phyloP scores from a whole-genome alignment of 768 basidiomycete genomes.

The Rickenella mellea region DNA sequence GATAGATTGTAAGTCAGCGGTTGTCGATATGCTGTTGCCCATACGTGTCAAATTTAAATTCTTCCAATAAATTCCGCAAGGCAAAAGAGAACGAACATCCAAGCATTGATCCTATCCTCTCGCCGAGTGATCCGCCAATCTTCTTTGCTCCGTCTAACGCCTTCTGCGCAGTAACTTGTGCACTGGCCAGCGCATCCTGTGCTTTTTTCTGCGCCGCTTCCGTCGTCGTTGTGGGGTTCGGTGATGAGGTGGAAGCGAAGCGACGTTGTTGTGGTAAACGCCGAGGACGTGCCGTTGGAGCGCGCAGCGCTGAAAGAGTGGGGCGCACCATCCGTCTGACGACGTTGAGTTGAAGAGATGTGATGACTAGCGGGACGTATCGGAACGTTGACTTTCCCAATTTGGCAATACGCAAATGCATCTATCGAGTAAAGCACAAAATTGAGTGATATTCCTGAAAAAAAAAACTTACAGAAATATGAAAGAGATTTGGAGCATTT shows the following conservation, averaged over 20 bases:
- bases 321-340: not conserved
- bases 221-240: conserved; percentile 27
- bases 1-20: conserved; percentile 72
- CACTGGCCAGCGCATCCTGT: conserved; percentile 51
- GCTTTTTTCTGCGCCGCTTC: conserved; percentile 59
- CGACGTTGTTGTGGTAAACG: conserved; percentile 18
- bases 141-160: conserved; percentile 42
- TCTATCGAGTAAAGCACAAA: no score
- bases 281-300: not conserved
- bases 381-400: no score
- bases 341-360: no score
- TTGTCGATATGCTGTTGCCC: conserved; percentile 56
- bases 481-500: no score
- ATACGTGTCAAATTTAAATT: not conserved
- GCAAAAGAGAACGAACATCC: conserved; percentile 29
- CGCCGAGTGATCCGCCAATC: conserved; percentile 37
- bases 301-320: not conserved
- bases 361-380: no score
- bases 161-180: conserved; percentile 47
- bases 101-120: conserved; percentile 49
- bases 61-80: conserved; percentile 13
- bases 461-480: no score
- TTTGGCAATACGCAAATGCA: no score
- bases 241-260: conserved; percentile 33
- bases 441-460: no score